Evolutionary conservation across 1,284 basidiomycete species (phyloP).

Genomic region (Ganoderma sinense): DNA sequence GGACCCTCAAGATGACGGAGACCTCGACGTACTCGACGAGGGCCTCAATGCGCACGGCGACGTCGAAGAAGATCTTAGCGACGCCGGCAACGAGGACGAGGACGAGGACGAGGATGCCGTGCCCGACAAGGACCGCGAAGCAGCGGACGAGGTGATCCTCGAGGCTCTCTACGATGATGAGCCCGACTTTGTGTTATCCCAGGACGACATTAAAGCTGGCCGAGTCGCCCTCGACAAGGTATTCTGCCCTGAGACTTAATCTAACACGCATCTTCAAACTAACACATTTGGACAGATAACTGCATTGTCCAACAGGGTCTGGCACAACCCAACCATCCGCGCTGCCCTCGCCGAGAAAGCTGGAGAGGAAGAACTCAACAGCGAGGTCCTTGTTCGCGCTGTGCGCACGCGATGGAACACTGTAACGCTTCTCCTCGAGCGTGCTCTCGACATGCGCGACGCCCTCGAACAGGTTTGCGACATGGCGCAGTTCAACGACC

Average conservation of each 20-base stretch:
- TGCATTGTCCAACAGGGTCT: conserved; percentile 12
- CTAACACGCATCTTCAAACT: not conserved
- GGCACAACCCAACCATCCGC: conserved; percentile 24
- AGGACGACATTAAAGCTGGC: not conserved
- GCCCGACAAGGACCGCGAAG: not conserved
- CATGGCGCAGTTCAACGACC: conserved; percentile 15
- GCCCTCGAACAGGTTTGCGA: conserved; percentile 19
- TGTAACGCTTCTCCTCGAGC: conserved; percentile 24
- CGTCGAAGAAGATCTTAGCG: conserved; percentile 3
- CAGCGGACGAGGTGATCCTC: not conserved
- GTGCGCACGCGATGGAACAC: conserved; percentile 35
- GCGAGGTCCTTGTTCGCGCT: conserved; percentile 24
- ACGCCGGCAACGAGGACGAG: not conserved
- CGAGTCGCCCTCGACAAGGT: conserved; percentile 19
- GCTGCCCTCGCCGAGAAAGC: conserved; percentile 19
- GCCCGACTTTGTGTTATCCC: conserved; percentile 3
- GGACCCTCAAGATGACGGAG: not conserved
- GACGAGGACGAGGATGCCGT: conserved; percentile 7
- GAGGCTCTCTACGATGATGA: conserved; percentile 6
- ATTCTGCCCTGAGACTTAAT: not conserved
- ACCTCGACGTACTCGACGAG: not conserved
- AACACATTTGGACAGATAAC: conserved; percentile 8
- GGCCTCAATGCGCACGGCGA: not conserved
- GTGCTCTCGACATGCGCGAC: conserved; percentile 22
- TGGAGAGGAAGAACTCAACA: conserved; percentile 1